Evolutionary conservation across 345 rosid genomes (phyloP).

Genomic region (Eucalyptus pauciflora): DNA sequence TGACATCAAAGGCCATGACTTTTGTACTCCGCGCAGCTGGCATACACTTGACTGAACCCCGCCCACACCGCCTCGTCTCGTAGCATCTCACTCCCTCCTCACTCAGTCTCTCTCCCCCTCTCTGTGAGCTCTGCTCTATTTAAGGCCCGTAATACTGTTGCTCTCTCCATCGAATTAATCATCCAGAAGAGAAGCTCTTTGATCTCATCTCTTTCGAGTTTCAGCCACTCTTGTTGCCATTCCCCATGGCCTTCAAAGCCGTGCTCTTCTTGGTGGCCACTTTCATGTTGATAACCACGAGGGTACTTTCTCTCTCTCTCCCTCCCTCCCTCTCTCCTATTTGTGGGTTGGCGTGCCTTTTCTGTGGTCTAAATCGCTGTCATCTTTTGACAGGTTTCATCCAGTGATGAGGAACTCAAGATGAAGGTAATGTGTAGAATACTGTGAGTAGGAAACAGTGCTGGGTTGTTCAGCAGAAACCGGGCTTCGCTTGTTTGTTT

Average conservation of each 20-base stretch:
- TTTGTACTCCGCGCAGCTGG: background rate
- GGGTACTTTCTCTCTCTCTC: slow-evolving; percentile 4
- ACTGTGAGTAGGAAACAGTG: background rate
- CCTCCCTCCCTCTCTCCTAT: background rate
- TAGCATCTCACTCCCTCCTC: background rate
- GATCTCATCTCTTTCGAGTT: background rate
- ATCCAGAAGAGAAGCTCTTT: background rate
- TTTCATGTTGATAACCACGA: slow-evolving; percentile 10
- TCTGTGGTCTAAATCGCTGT: background rate
- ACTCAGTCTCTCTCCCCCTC: background rate
- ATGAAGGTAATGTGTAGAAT: slow-evolving; percentile 1
- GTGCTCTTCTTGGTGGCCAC: slow-evolving; percentile 9
- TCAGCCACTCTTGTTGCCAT: background rate
- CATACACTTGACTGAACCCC: background rate
- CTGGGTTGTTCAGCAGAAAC: background rate
- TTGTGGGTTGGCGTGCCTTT: background rate
- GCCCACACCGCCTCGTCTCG: background rate
- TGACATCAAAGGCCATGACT: background rate
- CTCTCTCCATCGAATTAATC: background rate
- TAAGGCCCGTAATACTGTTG: background rate
- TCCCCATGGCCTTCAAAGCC: slow-evolving; percentile 1
- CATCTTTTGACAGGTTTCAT: slow-evolving; percentile 9
- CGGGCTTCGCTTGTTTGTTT: background rate
- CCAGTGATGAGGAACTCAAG: background rate
- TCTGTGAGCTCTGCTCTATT: background rate